A percentile compares a stretch with the other conserved stretches of the same genome.
phyloP scores from a whole-genome alignment of 345 rosid genomes.

The Stellera chamaejasme region DNA sequence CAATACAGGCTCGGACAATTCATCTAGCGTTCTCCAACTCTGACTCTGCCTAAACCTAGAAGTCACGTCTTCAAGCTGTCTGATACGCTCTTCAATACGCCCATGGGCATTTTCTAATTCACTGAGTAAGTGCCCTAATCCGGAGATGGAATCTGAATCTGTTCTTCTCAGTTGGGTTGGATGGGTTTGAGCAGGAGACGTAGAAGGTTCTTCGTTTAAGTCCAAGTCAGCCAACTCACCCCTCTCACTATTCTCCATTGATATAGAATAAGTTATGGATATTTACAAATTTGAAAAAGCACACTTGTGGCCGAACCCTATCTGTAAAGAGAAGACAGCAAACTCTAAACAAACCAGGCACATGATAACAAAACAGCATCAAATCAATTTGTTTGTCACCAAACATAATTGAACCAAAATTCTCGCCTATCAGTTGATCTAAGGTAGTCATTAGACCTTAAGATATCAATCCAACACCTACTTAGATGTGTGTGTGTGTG shows the following conservation, averaged over 20 bases:
- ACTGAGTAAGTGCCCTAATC: conserved; percentile 25
- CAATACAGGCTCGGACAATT: conserved; percentile 14
- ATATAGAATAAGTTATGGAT: background rate
- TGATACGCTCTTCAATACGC: conserved; percentile 45
- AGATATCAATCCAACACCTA: too few relatives aligned
- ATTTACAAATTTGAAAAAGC: too few relatives aligned
- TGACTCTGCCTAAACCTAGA: conserved; percentile 37
- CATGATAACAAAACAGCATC: too few relatives aligned
- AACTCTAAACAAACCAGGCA: background rate
- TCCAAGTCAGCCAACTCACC: conserved; percentile 44
- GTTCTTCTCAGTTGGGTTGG: conserved; percentile 7
- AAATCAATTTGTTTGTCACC: too few relatives aligned
- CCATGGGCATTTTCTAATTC: conserved; percentile 42
- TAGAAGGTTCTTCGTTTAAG: conserved; percentile 39
- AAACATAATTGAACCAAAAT: too few relatives aligned
- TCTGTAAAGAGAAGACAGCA: background rate
- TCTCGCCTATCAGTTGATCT: too few relatives aligned
- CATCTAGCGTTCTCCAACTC: conserved; percentile 22
- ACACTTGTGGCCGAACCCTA: too few relatives aligned
- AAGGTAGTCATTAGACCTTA: too few relatives aligned
- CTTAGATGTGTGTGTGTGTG: too few relatives aligned
- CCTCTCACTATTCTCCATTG: conserved; percentile 12
- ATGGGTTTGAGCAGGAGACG: too few relatives aligned
- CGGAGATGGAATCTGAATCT: conserved; percentile 17
- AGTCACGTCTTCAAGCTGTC: conserved; percentile 45